Conservation (phyloP, 2,329 filamentous ascomycete species). For the Aulographum hederae region DNA sequence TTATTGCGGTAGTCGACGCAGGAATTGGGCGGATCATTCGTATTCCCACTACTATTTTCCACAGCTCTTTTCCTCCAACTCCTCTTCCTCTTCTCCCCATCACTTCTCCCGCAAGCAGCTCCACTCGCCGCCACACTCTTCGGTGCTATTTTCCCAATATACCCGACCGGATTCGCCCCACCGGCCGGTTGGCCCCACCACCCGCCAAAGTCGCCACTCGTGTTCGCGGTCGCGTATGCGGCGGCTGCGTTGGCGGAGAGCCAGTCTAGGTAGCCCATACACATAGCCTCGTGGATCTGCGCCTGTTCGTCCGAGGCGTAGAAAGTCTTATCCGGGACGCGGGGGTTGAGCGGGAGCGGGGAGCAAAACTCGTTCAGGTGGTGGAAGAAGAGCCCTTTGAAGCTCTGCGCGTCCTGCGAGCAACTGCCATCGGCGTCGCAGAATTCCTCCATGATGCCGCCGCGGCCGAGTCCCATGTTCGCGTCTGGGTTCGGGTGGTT, state of each 20-base stretch:
- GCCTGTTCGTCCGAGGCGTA: slow-evolving; percentile 26
- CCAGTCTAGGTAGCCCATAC: slow-evolving; percentile 52
- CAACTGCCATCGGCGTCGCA: slow-evolving; percentile 66
- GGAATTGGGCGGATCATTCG: slow-evolving; percentile 17
- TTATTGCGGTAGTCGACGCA: slow-evolving; percentile 1
- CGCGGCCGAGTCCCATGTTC: slow-evolving; percentile 62
- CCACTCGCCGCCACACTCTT: no score
- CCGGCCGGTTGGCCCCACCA: slow-evolving; percentile 57
- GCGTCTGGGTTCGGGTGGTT: neutral
- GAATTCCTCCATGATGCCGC: slow-evolving; percentile 65
- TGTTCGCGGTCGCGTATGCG: slow-evolving; percentile 51
- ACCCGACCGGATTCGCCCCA: no score
- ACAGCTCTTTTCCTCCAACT: no score
- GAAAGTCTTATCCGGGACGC: slow-evolving; percentile 13
- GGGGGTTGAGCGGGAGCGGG: slow-evolving; percentile 28
- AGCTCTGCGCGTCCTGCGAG: slow-evolving; percentile 74
- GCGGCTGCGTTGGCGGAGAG: slow-evolving; percentile 60
- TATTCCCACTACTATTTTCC: no score
- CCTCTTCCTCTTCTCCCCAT: no score
- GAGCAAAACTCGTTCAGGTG: slow-evolving; percentile 67
- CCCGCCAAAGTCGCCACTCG: slow-evolving; percentile 54
- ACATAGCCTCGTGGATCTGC: slow-evolving; percentile 39
- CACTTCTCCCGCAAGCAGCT: no score
- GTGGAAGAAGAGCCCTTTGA: slow-evolving; percentile 92
- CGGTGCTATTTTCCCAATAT: slow-evolving; percentile 21